Conservation (phyloP, 225 moss, liverwort and hornwort genomes). For the Thuidium tamariscinum region DNA sequence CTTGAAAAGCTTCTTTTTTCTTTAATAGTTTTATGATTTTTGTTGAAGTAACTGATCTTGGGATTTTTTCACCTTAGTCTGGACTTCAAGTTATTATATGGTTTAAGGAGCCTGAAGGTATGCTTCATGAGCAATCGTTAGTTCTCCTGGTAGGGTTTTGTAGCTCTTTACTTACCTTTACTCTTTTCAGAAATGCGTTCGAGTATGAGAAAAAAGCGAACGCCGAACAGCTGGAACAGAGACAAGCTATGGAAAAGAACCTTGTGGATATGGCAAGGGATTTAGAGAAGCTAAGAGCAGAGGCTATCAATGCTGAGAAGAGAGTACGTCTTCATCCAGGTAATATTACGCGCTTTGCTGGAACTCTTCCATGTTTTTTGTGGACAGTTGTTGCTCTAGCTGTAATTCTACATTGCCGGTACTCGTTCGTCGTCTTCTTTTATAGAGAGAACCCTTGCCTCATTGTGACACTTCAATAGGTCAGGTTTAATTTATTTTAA, state of each 20-base stretch:
- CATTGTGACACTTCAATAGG: neutral
- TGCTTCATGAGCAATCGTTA: neutral
- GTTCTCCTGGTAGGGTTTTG: neutral
- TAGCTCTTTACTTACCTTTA: neutral
- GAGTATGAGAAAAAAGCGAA: constrained; percentile 82
- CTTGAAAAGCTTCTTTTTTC: neutral
- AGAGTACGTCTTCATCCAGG: constrained; percentile 49
- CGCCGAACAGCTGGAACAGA: constrained; percentile 69
- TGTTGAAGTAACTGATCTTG: neutral
- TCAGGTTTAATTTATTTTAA: neutral
- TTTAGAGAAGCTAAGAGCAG: constrained; percentile 72
- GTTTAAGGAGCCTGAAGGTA: neutral
- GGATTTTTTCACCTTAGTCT: neutral
- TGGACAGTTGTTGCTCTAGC: neutral
- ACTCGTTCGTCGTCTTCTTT: neutral
- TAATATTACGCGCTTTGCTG: neutral
- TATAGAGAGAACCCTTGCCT: neutral
- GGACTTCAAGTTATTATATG: neutral
- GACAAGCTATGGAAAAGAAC: constrained; percentile 79
- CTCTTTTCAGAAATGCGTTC: constrained; percentile 40
- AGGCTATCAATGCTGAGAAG: constrained; percentile 54
- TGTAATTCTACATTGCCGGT: neutral
- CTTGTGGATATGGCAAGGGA: constrained; percentile 86
- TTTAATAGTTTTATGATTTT: neutral
- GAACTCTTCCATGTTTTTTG: neutral